These are phyloP conservation scores for Colletotrichum tabaci DNA, from an alignment of 2,329 filamentous ascomycete species.

Conservation along the genomic window DNA sequence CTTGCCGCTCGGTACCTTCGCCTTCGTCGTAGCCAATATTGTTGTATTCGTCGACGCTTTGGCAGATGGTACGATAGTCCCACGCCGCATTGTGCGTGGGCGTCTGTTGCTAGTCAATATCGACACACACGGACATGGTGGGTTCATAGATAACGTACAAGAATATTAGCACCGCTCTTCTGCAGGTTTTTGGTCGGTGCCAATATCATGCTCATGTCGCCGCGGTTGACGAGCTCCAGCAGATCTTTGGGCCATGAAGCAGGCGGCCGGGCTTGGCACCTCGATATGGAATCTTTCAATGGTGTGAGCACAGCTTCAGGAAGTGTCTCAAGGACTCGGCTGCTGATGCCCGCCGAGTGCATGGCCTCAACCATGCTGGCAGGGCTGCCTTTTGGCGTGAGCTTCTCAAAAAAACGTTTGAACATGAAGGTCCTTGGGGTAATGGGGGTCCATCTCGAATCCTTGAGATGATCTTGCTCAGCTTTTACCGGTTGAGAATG, in stretches of 20 bases:
- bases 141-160: constrained; percentile 53
- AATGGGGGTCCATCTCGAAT: constrained; percentile 61
- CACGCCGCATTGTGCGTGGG: constrained; percentile 77
- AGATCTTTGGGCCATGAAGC: constrained; percentile 80
- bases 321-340: constrained; percentile 81
- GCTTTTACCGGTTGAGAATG: constrained; percentile 55
- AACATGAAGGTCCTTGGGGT: constrained; percentile 81
- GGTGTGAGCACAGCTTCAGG: constrained; percentile 88
- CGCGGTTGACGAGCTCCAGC: constrained; percentile 82
- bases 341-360: constrained; percentile 77
- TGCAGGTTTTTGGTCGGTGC: constrained; percentile 60
- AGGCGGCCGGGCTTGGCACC: constrained; percentile 87
- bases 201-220: constrained; percentile 82
- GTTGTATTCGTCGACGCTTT: constrained; percentile 72
- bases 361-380: constrained; percentile 82
- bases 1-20: constrained; percentile 86
- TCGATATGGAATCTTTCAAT: constrained; percentile 86
- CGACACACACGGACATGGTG: not conserved
- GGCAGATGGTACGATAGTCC: constrained; percentile 85
- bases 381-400: constrained; percentile 66
- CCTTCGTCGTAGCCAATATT: constrained; percentile 80
- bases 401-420: constrained; percentile 74
- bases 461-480: constrained; percentile 53
- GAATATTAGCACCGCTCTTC: constrained; percentile 54
- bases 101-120: constrained; percentile 57